Evolutionary conservation across 2,329 filamentous ascomycete species (phyloP).

Genomic region (Talaromyces verruculosus): DNA sequence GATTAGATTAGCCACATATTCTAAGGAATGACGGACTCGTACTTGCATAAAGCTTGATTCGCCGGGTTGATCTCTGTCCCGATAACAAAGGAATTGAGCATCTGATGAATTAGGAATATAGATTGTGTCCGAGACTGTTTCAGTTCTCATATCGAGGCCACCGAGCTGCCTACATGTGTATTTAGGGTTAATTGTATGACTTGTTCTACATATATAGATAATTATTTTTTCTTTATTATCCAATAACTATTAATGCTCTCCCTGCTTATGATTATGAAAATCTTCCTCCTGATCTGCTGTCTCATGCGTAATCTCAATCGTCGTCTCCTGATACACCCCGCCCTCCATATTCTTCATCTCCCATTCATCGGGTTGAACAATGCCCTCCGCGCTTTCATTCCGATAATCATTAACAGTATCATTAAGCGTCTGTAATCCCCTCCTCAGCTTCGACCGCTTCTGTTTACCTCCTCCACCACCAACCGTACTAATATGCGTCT

Average conservation of each 20-base stretch:
- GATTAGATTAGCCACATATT: background rate
- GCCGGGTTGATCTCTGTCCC: background rate
- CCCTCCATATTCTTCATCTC: constrained; percentile 27
- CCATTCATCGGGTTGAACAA: constrained; percentile 36
- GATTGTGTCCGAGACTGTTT: no score
- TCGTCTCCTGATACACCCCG: constrained; percentile 46
- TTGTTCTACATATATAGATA: no score
- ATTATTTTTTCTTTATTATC: no score
- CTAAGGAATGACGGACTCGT: background rate
- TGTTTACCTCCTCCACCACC: background rate
- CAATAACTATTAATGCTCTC: background rate
- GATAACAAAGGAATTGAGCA: background rate
- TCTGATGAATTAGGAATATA: no score
- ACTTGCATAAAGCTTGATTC: background rate
- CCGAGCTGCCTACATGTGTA: no score
- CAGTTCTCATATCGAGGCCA: no score
- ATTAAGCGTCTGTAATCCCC: constrained; percentile 27
- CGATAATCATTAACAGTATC: constrained; percentile 27
- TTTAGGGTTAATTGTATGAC: no score
- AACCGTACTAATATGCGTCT: background rate
- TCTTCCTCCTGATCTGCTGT: constrained; percentile 25
- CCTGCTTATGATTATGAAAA: background rate
- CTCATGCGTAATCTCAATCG: constrained; percentile 44
- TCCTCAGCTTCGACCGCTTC: constrained; percentile 1
- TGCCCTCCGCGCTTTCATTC: constrained; percentile 45